These are phyloP conservation scores for Plantago ovata DNA, from an alignment of 257 asterid species.

Conservation along the genomic window DNA sequence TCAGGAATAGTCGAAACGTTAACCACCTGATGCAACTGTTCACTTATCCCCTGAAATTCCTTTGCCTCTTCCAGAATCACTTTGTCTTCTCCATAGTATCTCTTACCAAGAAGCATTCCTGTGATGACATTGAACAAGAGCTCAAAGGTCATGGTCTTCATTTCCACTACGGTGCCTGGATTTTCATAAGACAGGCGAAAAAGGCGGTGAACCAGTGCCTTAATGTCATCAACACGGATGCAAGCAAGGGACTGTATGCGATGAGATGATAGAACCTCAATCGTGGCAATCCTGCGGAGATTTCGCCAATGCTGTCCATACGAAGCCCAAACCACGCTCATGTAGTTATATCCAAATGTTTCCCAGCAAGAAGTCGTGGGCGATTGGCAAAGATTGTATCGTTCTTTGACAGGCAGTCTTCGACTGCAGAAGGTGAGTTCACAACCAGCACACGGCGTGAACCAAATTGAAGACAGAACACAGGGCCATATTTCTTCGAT, in stretches of 20 bases:
- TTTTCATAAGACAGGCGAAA: neutral
- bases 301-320: slow-evolving; percentile 3
- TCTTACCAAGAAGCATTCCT: slow-evolving; percentile 6
- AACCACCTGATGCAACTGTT: neutral
- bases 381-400: slow-evolving; percentile 1
- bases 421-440: slow-evolving; percentile 4
- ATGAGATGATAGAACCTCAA: neutral
- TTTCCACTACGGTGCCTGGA: neutral
- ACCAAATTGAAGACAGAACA: slow-evolving; percentile 19
- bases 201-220: neutral
- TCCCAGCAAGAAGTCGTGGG: slow-evolving; percentile 4
- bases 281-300: slow-evolving; percentile 1
- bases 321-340: neutral
- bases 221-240: neutral
- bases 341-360: slow-evolving; percentile 5
- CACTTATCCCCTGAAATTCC: neutral
- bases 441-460: slow-evolving; percentile 21
- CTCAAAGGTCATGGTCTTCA: slow-evolving; percentile 5
- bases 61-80: slow-evolving; percentile 1
- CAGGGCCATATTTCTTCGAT: neutral
- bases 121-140: slow-evolving; percentile 1
- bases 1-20: neutral
- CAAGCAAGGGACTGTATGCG: neutral
- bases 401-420: slow-evolving; percentile 1
- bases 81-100: neutral